Base-by-base conservation (phyloP, 306 rosid genomes). In the Fragaria nilgerrensis region DNA sequence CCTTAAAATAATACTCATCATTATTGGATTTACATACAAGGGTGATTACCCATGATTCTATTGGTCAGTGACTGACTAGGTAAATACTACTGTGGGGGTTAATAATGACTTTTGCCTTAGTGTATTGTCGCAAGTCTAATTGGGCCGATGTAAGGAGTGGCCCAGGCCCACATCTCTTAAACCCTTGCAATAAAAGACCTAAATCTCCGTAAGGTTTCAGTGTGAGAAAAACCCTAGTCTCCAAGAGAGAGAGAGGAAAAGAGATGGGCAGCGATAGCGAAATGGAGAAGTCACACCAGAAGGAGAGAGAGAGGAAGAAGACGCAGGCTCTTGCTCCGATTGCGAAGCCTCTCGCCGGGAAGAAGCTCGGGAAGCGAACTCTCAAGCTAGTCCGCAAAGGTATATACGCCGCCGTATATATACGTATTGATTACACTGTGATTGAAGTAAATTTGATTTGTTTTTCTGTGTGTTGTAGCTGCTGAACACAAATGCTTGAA, bases 291-390 rank as follows among this genome's bases (percentile, higher is more conserved):
- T 73, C 92, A 48, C 89, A 15, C 48, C 94, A 85, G 77, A 94
- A 89, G 52, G 96, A 90, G 91, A 89, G 74, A 79, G 93, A 90
- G 87, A 90, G 43, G 92, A 92, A 92, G 96, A 96, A 88, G 92
- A 49, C 87, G 11, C 78, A 77, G 1, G 91, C 90, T 2, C 71
- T 96, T 47, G 90, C 97, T 23, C 97, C 99, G 9, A 93, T 96
- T 66, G 98, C 99, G 3, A 96, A 88, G 68, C 99, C 99, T 43
- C 97, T 96, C 2, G 97, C 99, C 0, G 97, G 99, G 14, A 96
- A 96, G 84, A 96, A 92, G 87, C 94, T 96, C 70, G 90, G 86
- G 82, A 96, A 93, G 86, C 86, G 89, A 56, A 88, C 97, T 23
- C 88, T 96, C 9, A 96, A 96, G 86, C 97, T 96, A 56, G 95